Evolutionary conservation across 1,284 basidiomycete genomes (phyloP), one percentile per base, ranked within the genome.

Genomic region (Cutaneotrichosporon sp.): DNA sequence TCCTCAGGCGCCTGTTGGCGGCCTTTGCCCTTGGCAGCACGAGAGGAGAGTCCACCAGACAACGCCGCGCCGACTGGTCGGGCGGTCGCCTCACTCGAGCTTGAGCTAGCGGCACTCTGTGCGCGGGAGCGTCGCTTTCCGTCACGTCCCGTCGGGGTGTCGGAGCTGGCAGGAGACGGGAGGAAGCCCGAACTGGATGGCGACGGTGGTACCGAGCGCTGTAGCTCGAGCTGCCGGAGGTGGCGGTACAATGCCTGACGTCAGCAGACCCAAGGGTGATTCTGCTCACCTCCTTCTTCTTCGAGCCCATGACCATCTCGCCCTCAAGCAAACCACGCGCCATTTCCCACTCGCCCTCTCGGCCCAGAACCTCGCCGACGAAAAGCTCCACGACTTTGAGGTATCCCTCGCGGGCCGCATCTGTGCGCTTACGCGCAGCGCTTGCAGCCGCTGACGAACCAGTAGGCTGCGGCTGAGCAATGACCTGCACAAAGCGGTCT

Each of bases 261-360:
- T 49, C 19, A 38, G 38, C 39, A 6, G 22, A 8, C 6, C 14
- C 12, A n/a, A n/a, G n/a, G n/a, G n/a, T n/a, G n/a, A n/a, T n/a
- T n/a, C n/a, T n/a, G 22, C 66, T 55, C 50, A 70, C 70, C 60
- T 73, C 71, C 59, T 73, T 73, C 43, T 68, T 63, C 60, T 70
- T 71, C 6, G 64, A 65, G 16, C 61, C 55, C 64, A 73, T 61
- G 14, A 73, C 57, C 34, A 52, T 57, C 24, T 73, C 71, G 24
- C 69, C 67, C 37, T 71, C 70, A 43, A 73, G 53, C 20, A 73
- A 62, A 4, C 63, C 67, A 25, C 67, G 55, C 1, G 70, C 71
- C 71, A 73, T 73, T 54, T 71, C 71, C 61, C 61, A 73, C 52
- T 73, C 71, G 17, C 66, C 68, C 55, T 71, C 70, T 38, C 65